Base-by-base conservation (phyloP, 2,329 filamentous ascomycete genomes). In the Pyrenophora tritici-repentis region DNA sequence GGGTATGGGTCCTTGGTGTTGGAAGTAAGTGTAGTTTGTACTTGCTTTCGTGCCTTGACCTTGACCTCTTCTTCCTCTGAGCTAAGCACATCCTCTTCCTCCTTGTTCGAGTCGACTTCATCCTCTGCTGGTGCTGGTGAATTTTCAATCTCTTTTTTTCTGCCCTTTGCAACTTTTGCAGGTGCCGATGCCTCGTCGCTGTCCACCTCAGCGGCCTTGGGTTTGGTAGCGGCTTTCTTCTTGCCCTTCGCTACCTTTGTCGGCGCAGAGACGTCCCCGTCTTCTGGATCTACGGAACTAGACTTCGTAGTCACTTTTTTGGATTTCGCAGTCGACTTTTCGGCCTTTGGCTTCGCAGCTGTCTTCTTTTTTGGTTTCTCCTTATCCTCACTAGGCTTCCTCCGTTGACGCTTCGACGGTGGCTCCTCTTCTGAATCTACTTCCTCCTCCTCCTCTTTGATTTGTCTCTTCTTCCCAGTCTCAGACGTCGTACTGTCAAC, bases 1-100 rank as follows among this genome's bases (percentile, higher is more conserved):
- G 92, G 92, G 73, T 93, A 97, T n/a, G 89, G 86, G 65, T 96
- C 89, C 59, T 91, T 88, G 33, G 75, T 79, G 43, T 81, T 84
- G 14, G 83, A 78, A 67, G 86, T 86, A 51, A 96, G 77, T 40
- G 87, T 89, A 7, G 85, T 85, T 71, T 96, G 91, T 9, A 93
- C 83, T 72, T 90, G 90, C 72, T 93, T 84, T 37, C 90, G 86
- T 39, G 86, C 86, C 73, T 95, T 92, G 35, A 85, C 86, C 42
- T 85, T 85, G 39, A 86, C 74, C 59, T 87, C 85, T 2, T 90
- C 81, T 40, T 82, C 79, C 7, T 82, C 81, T 17, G 81, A 83
- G 48, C 85, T 84, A 12, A 73, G 64, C 6, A 76, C 78, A 29
- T 78, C 78, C 5, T 73, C 66, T 17, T 65, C 67, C 55, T 63